These are phyloP conservation scores for Pulveroboletus sp. DNA, from an alignment of 768 basidiomycete species.

Conservation along the genomic window DNA sequence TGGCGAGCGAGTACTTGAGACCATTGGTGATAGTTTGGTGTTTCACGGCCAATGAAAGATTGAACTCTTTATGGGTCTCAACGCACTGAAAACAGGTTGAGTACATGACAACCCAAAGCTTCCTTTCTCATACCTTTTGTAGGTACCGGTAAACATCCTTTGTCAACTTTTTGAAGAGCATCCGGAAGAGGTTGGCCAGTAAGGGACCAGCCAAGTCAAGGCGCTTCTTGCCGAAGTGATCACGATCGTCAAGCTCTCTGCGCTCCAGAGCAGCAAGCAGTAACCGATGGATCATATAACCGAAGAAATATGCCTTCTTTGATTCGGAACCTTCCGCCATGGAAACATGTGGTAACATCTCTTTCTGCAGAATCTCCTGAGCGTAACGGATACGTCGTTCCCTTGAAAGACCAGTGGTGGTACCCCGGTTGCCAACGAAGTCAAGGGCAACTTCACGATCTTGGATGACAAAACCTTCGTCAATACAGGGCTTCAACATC, in stretches of 20 bases:
- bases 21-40: slow-evolving; percentile 98
- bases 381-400: slow-evolving; percentile 95
- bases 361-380: slow-evolving; percentile 96
- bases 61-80: slow-evolving; percentile 94
- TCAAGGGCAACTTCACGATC: slow-evolving; percentile 96
- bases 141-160: slow-evolving; percentile 96
- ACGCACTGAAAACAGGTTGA: slow-evolving; percentile 65
- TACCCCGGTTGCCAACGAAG: slow-evolving; percentile 98
- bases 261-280: slow-evolving; percentile 91
- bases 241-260: slow-evolving; percentile 96
- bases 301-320: slow-evolving; percentile 99
- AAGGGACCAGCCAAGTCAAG: slow-evolving; percentile 94
- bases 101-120: neutral
- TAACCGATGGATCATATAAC: slow-evolving; percentile 98
- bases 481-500: slow-evolving; percentile 97
- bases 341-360: slow-evolving; percentile 96
- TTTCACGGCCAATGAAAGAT: slow-evolving; percentile 87
- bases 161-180: slow-evolving; percentile 95
- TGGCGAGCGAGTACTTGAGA: slow-evolving; percentile 95
- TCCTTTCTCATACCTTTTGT: slow-evolving; percentile 69
- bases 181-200: slow-evolving; percentile 94
- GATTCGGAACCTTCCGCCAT: slow-evolving; percentile 95
- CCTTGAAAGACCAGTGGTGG: slow-evolving; percentile 85
- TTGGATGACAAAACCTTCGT: slow-evolving; percentile 98
- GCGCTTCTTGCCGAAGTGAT: slow-evolving; percentile 99